Base-by-base conservation (phyloP, 805 yeast genomes). In the Spathaspora boniae region DNA sequence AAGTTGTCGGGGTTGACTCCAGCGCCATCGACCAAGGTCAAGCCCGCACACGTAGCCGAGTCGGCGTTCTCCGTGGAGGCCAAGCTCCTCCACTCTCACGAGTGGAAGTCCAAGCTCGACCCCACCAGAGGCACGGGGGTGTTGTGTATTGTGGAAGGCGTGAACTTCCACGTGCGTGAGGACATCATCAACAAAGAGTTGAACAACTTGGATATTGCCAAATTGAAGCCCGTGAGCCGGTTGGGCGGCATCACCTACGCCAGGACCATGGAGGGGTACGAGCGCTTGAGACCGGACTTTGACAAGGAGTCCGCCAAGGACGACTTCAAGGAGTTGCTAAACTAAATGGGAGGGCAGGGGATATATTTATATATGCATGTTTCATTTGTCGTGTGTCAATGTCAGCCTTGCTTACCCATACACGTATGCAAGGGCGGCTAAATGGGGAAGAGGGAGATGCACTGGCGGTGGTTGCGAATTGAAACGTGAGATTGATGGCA, bases 1-100 rank as follows among this genome's bases (percentile, higher is more conserved):
- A 60, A 68, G 36, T 50, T 74, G 26, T 48, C 71, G 15, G 83
- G 84, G 0, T 58, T 79, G 39, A 74, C 80, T 1, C 74, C 73
- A 3, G 42, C 53, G 9, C 47, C 56, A 3, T 72, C 81, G 0
- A 46, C 46, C 0, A 48, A 54, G 7, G 84, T 80, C 27, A 66
- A 60, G 33, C 72, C 83, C 0, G 65, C 76, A 6, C 76, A 70
- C 46, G 85, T 80, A 4, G 78, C 76, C 0, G 85, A 80, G 42
- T 68, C 78, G 30, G 81, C 78, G 4, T 77, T 80, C 46, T 69
- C 78, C 6, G 45, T 79, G 9, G 86, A 79, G 51, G 75, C 72
- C 20, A 76, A 70, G 48, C 54, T 77, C 26, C 39, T 74, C 12
- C 58, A 61, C 27, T 40, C 50, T 4, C 74, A 72, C 43, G 68